Evolutionary conservation across 108 stramenopile species (phyloP).

Genomic region (Cyclotella sp.): DNA sequence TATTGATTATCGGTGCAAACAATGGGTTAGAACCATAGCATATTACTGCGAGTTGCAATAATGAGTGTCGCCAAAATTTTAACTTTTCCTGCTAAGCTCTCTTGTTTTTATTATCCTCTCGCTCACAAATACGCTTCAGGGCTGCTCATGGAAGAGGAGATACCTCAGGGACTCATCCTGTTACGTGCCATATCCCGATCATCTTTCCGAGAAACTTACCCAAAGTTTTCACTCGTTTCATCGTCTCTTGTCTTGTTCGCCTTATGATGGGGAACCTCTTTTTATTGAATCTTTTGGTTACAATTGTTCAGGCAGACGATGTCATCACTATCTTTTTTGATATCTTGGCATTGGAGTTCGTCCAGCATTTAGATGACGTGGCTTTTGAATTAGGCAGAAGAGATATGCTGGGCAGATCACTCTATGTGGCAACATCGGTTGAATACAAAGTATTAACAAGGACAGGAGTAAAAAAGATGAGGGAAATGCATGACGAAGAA

Average conservation of each 20-base stretch:
- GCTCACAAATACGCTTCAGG: background rate
- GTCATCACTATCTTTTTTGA: slow-evolving; percentile 35
- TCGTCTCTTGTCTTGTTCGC: slow-evolving; percentile 11
- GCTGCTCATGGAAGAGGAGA: slow-evolving; percentile 20
- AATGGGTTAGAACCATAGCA: background rate
- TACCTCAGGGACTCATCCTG: slow-evolving; percentile 8
- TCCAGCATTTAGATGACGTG: slow-evolving; percentile 24
- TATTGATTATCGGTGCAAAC: background rate
- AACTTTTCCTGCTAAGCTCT: background rate
- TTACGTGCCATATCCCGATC: background rate
- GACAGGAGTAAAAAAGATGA: background rate
- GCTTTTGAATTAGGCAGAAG: slow-evolving; percentile 17
- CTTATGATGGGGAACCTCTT: slow-evolving; percentile 25
- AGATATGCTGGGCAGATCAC: slow-evolving; percentile 23
- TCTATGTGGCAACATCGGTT: slow-evolving; percentile 2
- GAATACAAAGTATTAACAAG: slow-evolving; percentile 13
- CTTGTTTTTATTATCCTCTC: background rate
- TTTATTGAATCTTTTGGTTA: slow-evolving; percentile 23
- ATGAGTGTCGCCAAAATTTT: too few relatives aligned
- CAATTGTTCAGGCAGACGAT: slow-evolving; percentile 17
- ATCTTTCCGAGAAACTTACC: slow-evolving; percentile 1
- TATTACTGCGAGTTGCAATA: too few relatives aligned
- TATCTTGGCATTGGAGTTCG: slow-evolving; percentile 26
- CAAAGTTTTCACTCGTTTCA: slow-evolving; percentile 3
- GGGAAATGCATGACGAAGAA: background rate